Base-by-base conservation (phyloP, 2,329 filamentous ascomycete species). In the Cladosporium cucumerinum region DNA sequence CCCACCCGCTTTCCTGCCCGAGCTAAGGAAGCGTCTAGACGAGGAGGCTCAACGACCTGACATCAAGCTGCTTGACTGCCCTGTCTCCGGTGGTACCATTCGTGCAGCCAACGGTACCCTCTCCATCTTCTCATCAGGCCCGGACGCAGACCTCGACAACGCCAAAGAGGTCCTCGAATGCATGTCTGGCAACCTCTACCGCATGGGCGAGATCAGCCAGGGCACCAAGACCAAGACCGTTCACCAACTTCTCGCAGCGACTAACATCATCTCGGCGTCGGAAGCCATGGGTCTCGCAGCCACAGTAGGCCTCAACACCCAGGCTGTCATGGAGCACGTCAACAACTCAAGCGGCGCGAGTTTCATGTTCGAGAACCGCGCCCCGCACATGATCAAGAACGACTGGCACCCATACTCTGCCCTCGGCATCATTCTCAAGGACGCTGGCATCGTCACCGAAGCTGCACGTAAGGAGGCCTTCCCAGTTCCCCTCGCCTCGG, bases 101-200 rank as follows among this genome's bases (percentile, higher is more conserved):
- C 83, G 89, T 36, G 89, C 89, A 1, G 88, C 87, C 0, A 84
- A 89, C 57, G 90, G 90, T 3, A 91, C 89, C 0, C 78, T 93
- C 49, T 90, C 88, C 7, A 92, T 93, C 73, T 91, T 93, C 85
- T 88, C 88, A 0, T 88, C 83, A 0, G 79, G 84, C 0, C 81
- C 84, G 0, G 81, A 80, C 2, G 85, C 86, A 5, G 68, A 76
- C 30, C 77, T 92, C 1, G 79, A 82, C 36, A 84, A 83, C 64
- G 87, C 83, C 0, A 81, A 81, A 25, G 82, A 81, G 57, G 76
- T 92, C 1, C 80, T 93, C 2, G 80, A 86, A 61, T 84, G 85
- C 69, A 85, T 93, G 80, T 85, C 89, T 1, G 85, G 85, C 14
- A 91, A 90, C 73, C 78, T 93, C 11, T 85, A 83, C 70, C 77